These are phyloP conservation scores for Amylostereum areolatum DNA, from an alignment of 1,284 basidiomycete species.

Conservation along the genomic window DNA sequence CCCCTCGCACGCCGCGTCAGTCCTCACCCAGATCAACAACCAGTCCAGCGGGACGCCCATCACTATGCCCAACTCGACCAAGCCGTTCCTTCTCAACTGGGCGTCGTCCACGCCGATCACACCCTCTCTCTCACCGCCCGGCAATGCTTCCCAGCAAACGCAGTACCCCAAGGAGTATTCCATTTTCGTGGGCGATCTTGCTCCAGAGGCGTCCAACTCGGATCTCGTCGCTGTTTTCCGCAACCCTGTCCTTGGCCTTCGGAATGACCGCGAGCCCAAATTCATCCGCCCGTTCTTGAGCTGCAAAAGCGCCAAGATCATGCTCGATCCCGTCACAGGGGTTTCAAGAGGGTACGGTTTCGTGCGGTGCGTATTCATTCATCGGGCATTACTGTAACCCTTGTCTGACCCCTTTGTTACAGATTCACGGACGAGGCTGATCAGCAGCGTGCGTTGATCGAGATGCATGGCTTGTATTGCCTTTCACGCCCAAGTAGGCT, in stretches of 20 bases:
- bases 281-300: constrained; percentile 82
- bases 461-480: constrained; percentile 87
- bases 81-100: constrained; percentile 77
- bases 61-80: constrained; percentile 76
- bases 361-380: constrained; percentile 52
- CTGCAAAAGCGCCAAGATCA: constrained; percentile 91
- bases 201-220: constrained; percentile 84
- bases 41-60: constrained; percentile 37
- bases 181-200: constrained; percentile 88
- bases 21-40: constrained; percentile 63
- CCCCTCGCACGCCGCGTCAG: constrained; percentile 61
- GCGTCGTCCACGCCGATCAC: constrained; percentile 56
- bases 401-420: constrained; percentile 8
- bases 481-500: constrained; percentile 76
- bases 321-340: constrained; percentile 84
- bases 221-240: constrained; percentile 86
- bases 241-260: constrained; percentile 75
- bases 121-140: constrained; percentile 28
- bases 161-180: constrained; percentile 79
- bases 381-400: constrained; percentile 4
- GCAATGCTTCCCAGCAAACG: constrained; percentile 33
- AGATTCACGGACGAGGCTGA: constrained; percentile 85
- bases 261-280: constrained; percentile 76
- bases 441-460: constrained; percentile 81
- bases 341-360: constrained; percentile 89